These are phyloP conservation scores for Kurtzmaniella quercitrusa DNA, from an alignment of 1,139 yeast genomes.

Conservation along the genomic window DNA sequence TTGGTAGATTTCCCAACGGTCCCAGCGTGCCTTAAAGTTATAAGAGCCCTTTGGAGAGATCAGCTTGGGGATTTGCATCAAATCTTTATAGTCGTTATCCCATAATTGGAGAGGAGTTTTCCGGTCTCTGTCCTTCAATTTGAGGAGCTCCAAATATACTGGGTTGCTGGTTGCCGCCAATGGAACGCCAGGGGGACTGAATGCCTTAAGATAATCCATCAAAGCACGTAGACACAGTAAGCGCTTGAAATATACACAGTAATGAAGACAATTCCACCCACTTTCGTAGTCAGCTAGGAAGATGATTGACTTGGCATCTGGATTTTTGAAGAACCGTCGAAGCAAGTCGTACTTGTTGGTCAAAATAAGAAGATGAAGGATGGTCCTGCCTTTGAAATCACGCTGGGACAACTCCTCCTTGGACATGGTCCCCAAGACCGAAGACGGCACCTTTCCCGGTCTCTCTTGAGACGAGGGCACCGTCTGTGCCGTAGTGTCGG, in stretches of 20 bases:
- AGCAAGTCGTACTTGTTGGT: constrained; percentile 48
- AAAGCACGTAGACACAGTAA: constrained; percentile 52
- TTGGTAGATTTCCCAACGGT: constrained; percentile 5
- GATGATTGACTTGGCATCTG: constrained; percentile 32
- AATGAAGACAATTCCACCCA: constrained; percentile 82
- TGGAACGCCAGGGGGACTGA: constrained; percentile 10
- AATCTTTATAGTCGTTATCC: constrained; percentile 37
- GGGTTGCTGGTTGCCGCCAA: constrained; percentile 18
- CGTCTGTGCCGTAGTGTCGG: background rate
- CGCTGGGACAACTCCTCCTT: constrained; percentile 44
- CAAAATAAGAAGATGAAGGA: constrained; percentile 55
- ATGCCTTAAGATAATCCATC: constrained; percentile 28
- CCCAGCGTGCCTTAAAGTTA: background rate
- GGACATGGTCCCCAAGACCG: constrained; percentile 26
- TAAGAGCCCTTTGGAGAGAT: background rate
- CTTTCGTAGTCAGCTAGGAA: constrained; percentile 62
- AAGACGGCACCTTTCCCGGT: constrained; percentile 7
- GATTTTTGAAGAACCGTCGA: constrained; percentile 42
- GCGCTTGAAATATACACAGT: constrained; percentile 57
- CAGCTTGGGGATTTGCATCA: constrained; percentile 36
- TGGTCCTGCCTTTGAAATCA: constrained; percentile 73
- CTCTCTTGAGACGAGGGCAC: constrained; percentile 2
- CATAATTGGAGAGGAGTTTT: constrained; percentile 60
- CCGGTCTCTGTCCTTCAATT: constrained; percentile 64
- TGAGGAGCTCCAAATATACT: constrained; percentile 35